A percentile compares a stretch with the other conserved stretches of the same genome.
Conservation (phyloP, 768 basidiomycete species). For the Termitomyces sp. region DNA sequence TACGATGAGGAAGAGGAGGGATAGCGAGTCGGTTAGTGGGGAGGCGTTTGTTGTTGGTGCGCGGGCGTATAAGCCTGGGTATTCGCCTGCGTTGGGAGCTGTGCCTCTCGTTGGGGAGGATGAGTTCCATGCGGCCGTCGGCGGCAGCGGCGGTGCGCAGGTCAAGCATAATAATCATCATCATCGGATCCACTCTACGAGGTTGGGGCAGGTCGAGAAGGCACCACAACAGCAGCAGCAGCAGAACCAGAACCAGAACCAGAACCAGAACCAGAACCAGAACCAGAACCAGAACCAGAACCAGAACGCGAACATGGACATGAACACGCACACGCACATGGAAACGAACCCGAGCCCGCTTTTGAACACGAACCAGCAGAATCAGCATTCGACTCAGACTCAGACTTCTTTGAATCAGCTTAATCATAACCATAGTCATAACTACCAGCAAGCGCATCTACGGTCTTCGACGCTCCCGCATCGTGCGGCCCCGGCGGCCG, state of each 20-base stretch:
- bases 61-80: constrained; percentile 23
- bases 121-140: constrained; percentile 25
- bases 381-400: not conserved
- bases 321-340: constrained; percentile 9
- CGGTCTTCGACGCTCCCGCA: constrained; percentile 42
- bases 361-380: constrained; percentile 5
- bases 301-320: constrained; percentile 1
- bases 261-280: no score
- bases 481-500: constrained; percentile 23
- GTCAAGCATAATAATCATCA: constrained; percentile 8
- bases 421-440: constrained; percentile 6
- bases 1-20: constrained; percentile 12
- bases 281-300: no score
- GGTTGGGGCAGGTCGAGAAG: constrained; percentile 3
- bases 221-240: not conserved
- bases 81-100: constrained; percentile 15
- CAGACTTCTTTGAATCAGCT: constrained; percentile 7
- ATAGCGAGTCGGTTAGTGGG: constrained; percentile 10
- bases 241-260: not conserved
- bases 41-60: constrained; percentile 10
- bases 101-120: constrained; percentile 25
- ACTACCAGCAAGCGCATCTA: constrained; percentile 31
- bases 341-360: constrained; percentile 6
- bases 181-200: constrained; percentile 9
- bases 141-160: not conserved